Percentiles rank a stretch among this genome's conserved stretches.
Evolutionary conservation across 345 rosid genomes (phyloP).

Genomic region (Garcia nutans): DNA sequence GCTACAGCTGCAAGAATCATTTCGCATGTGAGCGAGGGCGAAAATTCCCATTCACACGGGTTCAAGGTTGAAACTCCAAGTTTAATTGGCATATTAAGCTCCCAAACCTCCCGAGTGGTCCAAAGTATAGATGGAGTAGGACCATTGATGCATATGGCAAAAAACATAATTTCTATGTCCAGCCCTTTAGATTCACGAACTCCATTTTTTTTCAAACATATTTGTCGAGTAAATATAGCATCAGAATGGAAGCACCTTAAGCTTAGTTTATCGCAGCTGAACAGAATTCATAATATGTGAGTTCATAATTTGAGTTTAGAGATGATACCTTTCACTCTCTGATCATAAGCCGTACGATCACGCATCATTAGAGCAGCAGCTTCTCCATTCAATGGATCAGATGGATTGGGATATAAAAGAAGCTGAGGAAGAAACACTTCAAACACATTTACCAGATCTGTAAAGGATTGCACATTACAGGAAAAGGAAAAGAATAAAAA

Average conservation of each 20-base stretch:
- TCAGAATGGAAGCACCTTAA: not conserved
- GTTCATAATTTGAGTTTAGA: constrained; percentile 7
- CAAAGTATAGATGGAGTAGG: not conserved
- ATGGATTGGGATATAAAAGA: constrained; percentile 93
- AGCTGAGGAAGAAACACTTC: constrained; percentile 98
- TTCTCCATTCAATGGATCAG: constrained; percentile 95
- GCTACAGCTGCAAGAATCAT: no score
- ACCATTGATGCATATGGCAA: not conserved
- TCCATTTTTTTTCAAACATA: not conserved
- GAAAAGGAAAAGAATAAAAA: constrained; percentile 9
- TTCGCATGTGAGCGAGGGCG: no score
- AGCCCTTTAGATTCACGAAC: not conserved
- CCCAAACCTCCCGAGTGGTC: constrained; percentile 1
- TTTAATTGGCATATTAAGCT: not conserved
- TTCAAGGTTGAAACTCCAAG: constrained; percentile 7
- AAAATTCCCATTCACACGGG: no score
- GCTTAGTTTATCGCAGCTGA: not conserved
- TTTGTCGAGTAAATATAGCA: not conserved
- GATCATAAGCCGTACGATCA: constrained; percentile 77
- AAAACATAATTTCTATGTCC: not conserved
- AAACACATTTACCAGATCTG: constrained; percentile 95
- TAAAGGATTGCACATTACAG: not conserved
- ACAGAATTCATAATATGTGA: not conserved
- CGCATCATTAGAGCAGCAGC: constrained; percentile 98
- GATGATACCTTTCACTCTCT: constrained; percentile 73